These are phyloP conservation scores for Colletotrichum filicis DNA, from an alignment of 2,329 filamentous ascomycete genomes.

Conservation along the genomic window DNA sequence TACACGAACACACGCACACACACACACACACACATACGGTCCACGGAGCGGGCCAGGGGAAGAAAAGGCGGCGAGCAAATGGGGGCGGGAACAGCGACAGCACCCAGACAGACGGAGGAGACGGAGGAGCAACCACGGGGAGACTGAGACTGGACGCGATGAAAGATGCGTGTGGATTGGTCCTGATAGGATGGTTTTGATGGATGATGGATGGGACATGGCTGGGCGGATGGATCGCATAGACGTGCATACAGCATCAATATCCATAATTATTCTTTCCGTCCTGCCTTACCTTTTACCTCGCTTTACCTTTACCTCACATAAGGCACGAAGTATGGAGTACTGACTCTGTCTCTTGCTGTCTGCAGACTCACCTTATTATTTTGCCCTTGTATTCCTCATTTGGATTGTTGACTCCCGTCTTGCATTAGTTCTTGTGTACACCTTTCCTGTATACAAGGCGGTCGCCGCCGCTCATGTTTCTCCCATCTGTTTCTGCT, in stretches of 20 bases:
- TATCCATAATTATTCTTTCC: conserved; percentile 22
- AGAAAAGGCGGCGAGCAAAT: neutral
- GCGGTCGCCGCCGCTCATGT: neutral
- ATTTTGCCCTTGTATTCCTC: neutral
- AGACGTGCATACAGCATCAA: conserved; percentile 19
- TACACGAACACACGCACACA: neutral
- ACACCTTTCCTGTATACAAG: neutral
- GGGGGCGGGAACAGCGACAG: neutral
- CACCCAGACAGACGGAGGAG: neutral
- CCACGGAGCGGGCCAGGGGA: neutral
- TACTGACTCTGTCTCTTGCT: neutral
- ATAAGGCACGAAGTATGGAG: neutral
- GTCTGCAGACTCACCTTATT: conserved; percentile 4
- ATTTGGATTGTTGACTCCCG: neutral
- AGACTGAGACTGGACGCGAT: neutral
- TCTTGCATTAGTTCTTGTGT: neutral
- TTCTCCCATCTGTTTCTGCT: neutral
- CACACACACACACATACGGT: neutral
- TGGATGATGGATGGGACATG: neutral
- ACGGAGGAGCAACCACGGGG: conserved; percentile 4
- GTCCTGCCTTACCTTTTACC: conserved; percentile 12
- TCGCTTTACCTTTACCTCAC: neutral
- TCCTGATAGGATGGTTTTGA: conserved; percentile 9
- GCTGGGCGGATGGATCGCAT: conserved; percentile 19
- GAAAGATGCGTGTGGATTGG: conserved; percentile 4